phyloP scores from a whole-genome alignment of 371 early-diverging fungal genomes.

The Apophysomyces ossiformis region DNA sequence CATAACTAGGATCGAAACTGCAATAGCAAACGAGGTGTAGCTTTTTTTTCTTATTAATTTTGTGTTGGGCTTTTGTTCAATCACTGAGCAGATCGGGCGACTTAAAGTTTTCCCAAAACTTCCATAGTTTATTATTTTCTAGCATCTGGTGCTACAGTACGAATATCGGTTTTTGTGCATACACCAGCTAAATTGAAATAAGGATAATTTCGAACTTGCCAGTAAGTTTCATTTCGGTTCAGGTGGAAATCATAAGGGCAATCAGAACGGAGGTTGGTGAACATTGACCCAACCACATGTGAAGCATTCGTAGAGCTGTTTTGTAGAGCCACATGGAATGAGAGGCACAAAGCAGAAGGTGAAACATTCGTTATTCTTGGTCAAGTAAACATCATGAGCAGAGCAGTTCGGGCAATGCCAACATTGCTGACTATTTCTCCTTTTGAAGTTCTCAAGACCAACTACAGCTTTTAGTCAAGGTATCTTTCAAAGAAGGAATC shows the following conservation, averaged over 20 bases:
- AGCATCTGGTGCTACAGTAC: no score
- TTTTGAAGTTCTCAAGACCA: constrained; percentile 49
- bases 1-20: no score
- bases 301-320: constrained; percentile 44
- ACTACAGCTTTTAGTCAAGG: constrained; percentile 26
- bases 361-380: constrained; percentile 49
- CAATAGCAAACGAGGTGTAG: no score
- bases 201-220: no score
- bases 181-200: no score
- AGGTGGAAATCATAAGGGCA: not conserved
- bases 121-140: no score
- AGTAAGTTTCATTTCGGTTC: no score
- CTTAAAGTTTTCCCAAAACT: no score
- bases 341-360: constrained; percentile 56
- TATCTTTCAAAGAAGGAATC: not conserved
- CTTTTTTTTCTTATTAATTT: no score
- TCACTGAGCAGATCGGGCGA: no score
- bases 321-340: constrained; percentile 47
- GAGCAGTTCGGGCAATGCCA: constrained; percentile 55
- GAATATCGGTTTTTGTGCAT: no score
- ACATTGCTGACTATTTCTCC: constrained; percentile 35
- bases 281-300: constrained; percentile 55
- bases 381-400: constrained; percentile 43
- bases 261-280: constrained; percentile 39
- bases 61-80: no score